Evolutionary conservation across 1,284 basidiomycete species (phyloP), one percentile per base, ranked within the genome.

Genomic region (Caloboletus firmus): DNA sequence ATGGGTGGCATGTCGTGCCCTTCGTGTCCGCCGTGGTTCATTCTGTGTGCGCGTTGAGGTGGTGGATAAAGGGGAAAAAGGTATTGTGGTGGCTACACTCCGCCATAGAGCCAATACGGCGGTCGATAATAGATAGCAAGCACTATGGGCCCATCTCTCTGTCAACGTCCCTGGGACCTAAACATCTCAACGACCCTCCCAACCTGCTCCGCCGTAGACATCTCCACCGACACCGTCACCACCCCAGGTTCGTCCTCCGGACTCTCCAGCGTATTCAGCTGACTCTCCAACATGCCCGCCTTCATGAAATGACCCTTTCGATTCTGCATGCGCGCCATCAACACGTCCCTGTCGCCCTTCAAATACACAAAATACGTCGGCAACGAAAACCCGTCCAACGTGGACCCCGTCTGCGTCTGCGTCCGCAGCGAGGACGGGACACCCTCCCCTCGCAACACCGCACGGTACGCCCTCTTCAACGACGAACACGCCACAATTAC

Each of bases 281-380:
- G 95, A 59, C 88, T 89, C 50, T 89, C 87, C 58, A 98, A 77
- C 95, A 98, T 96, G 22, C 70, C 67, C 24, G 84, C 81, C 71
- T 94, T 94, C 89, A 98, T 93, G 62, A 93, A 97, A 72, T 98
- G 95, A 0, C 85, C 85, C 59, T 84, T 72, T 30, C 95, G 77
- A 51, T 77, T 77, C 62, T 72, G 65, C 83, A 98, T 93, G 39
- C 95, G 76, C 46, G 85, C 78, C 61, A 80, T 63, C 45, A 97
- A 70, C 46, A 89, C 70, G 28, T 85, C 80, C 39, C 76, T 73
- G 20, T 79, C 70, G 3, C 93, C 93, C 45, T 89, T 77, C 62
- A 96, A 85, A 69, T 89, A 95, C 49, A 96, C 84, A 65, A 97
- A 95, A 66, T 82, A 86, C 8, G 91, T 91, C 54, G 79, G 76